These are phyloP conservation scores for Radiomyces spectabilis DNA, from an alignment of 192 early-diverging fungal species.

Conservation along the genomic window DNA sequence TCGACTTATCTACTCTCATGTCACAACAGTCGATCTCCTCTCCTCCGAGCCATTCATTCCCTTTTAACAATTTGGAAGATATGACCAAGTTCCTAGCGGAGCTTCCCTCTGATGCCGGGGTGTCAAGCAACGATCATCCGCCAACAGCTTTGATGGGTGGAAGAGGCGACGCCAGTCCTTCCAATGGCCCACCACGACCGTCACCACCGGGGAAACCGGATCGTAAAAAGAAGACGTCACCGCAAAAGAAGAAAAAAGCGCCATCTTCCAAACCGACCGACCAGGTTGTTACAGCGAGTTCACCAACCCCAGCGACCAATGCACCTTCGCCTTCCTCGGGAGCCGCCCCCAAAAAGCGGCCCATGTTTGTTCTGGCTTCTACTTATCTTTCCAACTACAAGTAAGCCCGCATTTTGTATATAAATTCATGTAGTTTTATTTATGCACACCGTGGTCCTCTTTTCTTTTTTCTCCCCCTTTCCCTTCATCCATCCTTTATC, in stretches of 20 bases:
- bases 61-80: neutral
- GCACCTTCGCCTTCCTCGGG: neutral
- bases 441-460: neutral
- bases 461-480: neutral
- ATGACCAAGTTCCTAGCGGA: too few relatives aligned
- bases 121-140: too few relatives aligned
- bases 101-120: too few relatives aligned
- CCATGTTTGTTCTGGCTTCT: constrained; percentile 32
- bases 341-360: constrained; percentile 7
- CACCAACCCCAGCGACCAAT: neutral
- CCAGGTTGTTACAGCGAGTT: neutral
- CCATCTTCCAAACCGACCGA: neutral
- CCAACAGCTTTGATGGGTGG: too few relatives aligned
- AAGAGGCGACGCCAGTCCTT: too few relatives aligned
- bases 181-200: neutral
- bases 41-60: too few relatives aligned
- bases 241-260: neutral
- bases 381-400: constrained; percentile 21
- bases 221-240: neutral
- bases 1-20: neutral
- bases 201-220: neutral
- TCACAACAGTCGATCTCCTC: too few relatives aligned
- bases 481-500: neutral
- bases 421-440: neutral
- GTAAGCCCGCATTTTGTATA: neutral